Evolutionary conservation across 1,139 yeast species (phyloP).

Genomic region (Nadsonia commutata): DNA sequence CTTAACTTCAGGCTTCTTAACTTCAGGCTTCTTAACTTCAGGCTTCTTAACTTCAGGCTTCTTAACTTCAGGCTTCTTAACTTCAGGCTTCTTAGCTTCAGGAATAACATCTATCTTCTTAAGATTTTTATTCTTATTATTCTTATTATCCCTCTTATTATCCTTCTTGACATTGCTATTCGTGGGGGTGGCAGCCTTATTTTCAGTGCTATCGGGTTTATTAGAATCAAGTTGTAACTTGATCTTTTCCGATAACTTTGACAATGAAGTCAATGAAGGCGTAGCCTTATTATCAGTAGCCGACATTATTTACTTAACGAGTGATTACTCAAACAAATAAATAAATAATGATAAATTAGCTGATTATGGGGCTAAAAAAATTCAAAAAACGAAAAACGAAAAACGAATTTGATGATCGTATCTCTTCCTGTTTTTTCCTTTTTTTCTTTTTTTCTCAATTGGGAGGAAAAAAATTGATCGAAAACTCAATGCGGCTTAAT

Average conservation of each 20-base stretch:
- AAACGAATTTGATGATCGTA: not conserved
- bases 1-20: not conserved
- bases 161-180: conserved; percentile 18
- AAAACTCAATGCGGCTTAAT: too few relatives aligned
- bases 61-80: conserved; percentile 4
- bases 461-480: too few relatives aligned
- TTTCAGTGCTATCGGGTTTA: conserved; percentile 6
- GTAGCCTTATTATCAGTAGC: not conserved
- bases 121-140: conserved; percentile 10
- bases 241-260: conserved; percentile 20
- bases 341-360: too few relatives aligned
- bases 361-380: too few relatives aligned
- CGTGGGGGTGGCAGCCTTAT: conserved; percentile 9
- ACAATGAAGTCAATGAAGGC: conserved; percentile 10
- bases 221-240: conserved; percentile 13
- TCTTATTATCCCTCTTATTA: conserved; percentile 11
- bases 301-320: not conserved
- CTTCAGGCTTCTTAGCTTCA: conserved; percentile 9
- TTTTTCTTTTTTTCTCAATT: not conserved
- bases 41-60: conserved; percentile 9
- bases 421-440: not conserved
- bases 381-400: too few relatives aligned
- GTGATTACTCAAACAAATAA: too few relatives aligned
- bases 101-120: too few relatives aligned
- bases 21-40: conserved; percentile 1